Conservation (phyloP, 202 grass and related monocot species). For the Saccharum hybrid region DNA sequence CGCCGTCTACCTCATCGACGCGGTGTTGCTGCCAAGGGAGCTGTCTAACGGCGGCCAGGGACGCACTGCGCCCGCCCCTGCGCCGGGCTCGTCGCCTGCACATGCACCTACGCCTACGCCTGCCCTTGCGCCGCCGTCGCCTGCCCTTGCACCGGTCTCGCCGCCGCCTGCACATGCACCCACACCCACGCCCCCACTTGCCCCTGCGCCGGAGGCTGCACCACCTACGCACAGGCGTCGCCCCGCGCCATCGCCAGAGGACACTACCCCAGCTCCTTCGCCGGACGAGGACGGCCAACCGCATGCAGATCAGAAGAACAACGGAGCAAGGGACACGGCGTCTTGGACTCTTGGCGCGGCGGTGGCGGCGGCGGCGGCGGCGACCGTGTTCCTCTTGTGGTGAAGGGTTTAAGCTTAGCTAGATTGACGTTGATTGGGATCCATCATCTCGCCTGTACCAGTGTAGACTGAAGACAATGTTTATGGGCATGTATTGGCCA, state of each 20-base stretch:
- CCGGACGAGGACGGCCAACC: neutral
- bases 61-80: neutral
- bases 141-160: neutral
- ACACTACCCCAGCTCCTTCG: neutral
- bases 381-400: slow-evolving; percentile 8
- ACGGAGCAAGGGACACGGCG: slow-evolving; percentile 10
- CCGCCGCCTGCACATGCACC: neutral
- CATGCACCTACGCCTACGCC: neutral
- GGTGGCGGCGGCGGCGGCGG: neutral
- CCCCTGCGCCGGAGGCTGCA: neutral
- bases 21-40: slow-evolving; percentile 57
- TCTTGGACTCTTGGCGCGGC: slow-evolving; percentile 33
- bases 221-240: slow-evolving; percentile 32
- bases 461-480: neutral
- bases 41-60: slow-evolving; percentile 33
- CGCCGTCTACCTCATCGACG: slow-evolving; percentile 64
- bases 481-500: slow-evolving; percentile 17
- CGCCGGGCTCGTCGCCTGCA: slow-evolving; percentile 23
- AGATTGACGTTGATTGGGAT: neutral
- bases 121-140: neutral
- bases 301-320: slow-evolving; percentile 37
- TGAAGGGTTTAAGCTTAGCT: slow-evolving; percentile 2
- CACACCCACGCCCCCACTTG: neutral
- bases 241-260: slow-evolving; percentile 22
- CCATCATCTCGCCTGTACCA: neutral